Evolutionary conservation across 2,329 filamentous ascomycete genomes (phyloP).

Genomic region (Pseudocercospora crystallina): DNA sequence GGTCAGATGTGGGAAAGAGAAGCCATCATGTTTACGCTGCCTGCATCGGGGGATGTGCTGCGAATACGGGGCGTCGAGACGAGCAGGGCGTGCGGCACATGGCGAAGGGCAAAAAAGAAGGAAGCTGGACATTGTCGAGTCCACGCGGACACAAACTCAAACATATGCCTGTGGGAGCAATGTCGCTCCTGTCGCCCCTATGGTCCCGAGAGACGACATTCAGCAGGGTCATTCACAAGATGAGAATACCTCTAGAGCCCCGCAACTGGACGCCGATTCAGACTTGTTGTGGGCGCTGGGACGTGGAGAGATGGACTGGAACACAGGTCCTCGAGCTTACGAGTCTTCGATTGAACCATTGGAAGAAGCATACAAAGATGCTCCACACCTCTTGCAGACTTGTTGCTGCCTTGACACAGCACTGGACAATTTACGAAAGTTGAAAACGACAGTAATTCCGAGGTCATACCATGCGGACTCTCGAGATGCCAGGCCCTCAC

Average conservation of each 20-base stretch:
- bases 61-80: conserved; percentile 2
- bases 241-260: not conserved
- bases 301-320: too few species aligned
- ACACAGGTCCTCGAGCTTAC: too few species aligned
- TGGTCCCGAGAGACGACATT: too few species aligned
- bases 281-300: too few species aligned
- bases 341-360: too few species aligned
- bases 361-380: too few species aligned
- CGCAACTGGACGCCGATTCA: not conserved
- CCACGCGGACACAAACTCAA: not conserved
- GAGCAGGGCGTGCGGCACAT: conserved; percentile 4
- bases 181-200: too few species aligned
- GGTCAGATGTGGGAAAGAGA: conserved; percentile 8
- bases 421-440: not conserved
- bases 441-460: conserved; percentile 3
- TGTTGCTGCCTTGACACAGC: conserved; percentile 7
- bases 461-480: conserved; percentile 3
- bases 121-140: too few species aligned
- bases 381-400: too few species aligned
- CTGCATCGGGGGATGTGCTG: conserved; percentile 1
- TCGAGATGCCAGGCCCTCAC: conserved; percentile 9
- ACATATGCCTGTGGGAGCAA: not conserved
- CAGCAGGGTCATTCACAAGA: too few species aligned
- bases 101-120: too few species aligned
- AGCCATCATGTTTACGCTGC: conserved; percentile 6